phyloP scores from a whole-genome alignment of 1,284 basidiomycete species.

The Gastroboletus turbinatus region DNA sequence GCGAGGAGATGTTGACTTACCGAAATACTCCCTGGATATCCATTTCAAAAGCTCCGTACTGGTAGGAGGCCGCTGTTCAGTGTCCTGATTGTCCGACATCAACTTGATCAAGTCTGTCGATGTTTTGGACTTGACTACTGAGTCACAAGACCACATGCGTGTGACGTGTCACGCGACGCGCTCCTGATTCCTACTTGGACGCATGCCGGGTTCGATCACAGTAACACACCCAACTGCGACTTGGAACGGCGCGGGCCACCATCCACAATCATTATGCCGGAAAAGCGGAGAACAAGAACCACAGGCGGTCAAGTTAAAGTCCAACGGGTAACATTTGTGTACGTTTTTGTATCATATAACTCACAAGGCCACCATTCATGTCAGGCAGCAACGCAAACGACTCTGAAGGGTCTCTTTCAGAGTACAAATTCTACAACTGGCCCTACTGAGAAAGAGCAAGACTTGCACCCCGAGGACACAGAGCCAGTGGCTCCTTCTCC shows the following conservation, averaged over 20 bases:
- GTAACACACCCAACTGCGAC: not conserved
- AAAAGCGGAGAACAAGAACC: conserved; percentile 25
- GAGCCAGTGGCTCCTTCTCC: not conserved
- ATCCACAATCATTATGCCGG: conserved; percentile 18
- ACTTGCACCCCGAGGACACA: not conserved
- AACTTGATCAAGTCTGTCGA: no score
- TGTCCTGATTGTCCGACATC: conserved; percentile 12
- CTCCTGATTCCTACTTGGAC: not conserved
- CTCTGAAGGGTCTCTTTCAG: conserved; percentile 28
- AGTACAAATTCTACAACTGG: conserved; percentile 8
- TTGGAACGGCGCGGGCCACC: not conserved
- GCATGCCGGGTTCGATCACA: not conserved
- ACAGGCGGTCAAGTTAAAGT: conserved; percentile 7
- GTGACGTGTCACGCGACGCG: conserved; percentile 33
- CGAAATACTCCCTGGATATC: conserved; percentile 57
- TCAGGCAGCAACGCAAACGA: conserved; percentile 27
- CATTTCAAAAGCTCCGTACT: conserved; percentile 35
- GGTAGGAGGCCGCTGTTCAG: conserved; percentile 12
- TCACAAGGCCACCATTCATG: conserved; percentile 1
- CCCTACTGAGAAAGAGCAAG: not conserved
- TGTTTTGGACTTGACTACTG: not conserved
- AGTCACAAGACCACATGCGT: conserved; percentile 1
- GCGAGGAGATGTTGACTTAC: conserved; percentile 30
- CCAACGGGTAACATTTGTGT: conserved; percentile 17
- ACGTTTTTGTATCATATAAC: not conserved